A percentile compares a stretch with the other conserved stretches of the same genome.
These are phyloP conservation scores for Pythium vanterpoolii DNA, from an alignment of 352 stramenopile species.

Conservation along the genomic window DNA sequence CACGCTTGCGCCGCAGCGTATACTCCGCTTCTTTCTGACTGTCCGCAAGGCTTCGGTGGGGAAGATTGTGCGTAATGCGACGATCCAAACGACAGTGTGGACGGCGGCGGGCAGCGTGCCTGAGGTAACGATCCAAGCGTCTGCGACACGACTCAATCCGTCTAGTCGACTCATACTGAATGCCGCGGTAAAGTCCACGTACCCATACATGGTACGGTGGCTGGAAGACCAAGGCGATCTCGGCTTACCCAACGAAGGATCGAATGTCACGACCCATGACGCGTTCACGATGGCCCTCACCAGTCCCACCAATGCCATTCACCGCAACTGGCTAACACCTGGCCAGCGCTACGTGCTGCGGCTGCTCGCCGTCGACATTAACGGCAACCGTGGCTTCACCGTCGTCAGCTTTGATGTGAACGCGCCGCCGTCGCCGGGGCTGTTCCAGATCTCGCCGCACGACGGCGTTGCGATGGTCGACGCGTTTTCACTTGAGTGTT, in stretches of 20 bases:
- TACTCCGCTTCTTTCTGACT: slow-evolving; percentile 45
- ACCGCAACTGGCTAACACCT: slow-evolving; percentile 47
- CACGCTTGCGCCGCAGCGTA: slow-evolving; percentile 34
- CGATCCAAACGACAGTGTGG: slow-evolving; percentile 37
- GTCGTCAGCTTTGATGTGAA: slow-evolving; percentile 53
- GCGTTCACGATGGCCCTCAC: slow-evolving; percentile 59
- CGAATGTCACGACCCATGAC: slow-evolving; percentile 28
- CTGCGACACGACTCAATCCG: slow-evolving; percentile 44
- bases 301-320: slow-evolving; percentile 47
- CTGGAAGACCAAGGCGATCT: slow-evolving; percentile 59
- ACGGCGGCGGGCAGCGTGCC: slow-evolving; percentile 46
- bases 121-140: slow-evolving; percentile 29
- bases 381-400: slow-evolving; percentile 51
- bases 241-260: slow-evolving; percentile 23
- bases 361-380: slow-evolving; percentile 48
- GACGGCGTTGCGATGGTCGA: slow-evolving; percentile 54
- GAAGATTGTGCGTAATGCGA: slow-evolving; percentile 9
- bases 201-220: slow-evolving; percentile 58
- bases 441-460: slow-evolving; percentile 38
- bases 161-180: slow-evolving; percentile 36
- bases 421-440: slow-evolving; percentile 49
- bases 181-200: slow-evolving; percentile 45
- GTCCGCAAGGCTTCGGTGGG: slow-evolving; percentile 35
- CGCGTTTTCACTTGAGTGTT: slow-evolving; percentile 44
- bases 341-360: slow-evolving; percentile 71